phyloP scores from a whole-genome alignment of 371 early-diverging fungal genomes.

The Parasitella parasitica region DNA sequence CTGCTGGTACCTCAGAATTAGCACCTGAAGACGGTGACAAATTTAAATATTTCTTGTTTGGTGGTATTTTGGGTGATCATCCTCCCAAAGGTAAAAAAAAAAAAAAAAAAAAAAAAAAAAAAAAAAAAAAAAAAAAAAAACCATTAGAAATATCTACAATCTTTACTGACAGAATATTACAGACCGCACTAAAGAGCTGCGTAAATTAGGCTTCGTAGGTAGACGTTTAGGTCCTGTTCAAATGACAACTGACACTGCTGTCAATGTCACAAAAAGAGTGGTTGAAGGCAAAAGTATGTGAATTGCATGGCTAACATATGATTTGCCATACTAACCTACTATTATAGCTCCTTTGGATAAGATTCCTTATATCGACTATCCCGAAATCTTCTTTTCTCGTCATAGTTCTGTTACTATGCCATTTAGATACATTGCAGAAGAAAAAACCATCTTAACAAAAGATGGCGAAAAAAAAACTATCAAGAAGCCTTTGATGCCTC shows the following conservation, averaged over 20 bases:
- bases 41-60: constrained; percentile 78
- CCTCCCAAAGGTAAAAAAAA: constrained; percentile 71
- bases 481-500: constrained; percentile 72
- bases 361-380: constrained; percentile 72
- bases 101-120: background rate
- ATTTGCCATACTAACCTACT: no score
- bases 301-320: no score
- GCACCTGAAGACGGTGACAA: constrained; percentile 67
- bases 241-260: constrained; percentile 75
- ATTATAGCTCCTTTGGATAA: constrained; percentile 57
- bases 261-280: constrained; percentile 62
- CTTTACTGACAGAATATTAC: no score
- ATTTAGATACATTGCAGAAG: constrained; percentile 62
- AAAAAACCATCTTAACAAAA: constrained; percentile 44
- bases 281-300: constrained; percentile 60
- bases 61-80: constrained; percentile 77
- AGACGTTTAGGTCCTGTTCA: constrained; percentile 76
- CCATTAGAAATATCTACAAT: background rate
- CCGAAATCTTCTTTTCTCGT: constrained; percentile 69
- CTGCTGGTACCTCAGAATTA: constrained; percentile 58
- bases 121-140: no score
- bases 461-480: constrained; percentile 50
- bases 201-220: constrained; percentile 75
- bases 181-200: constrained; percentile 77
- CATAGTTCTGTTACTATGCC: constrained; percentile 78